A percentile compares a stretch with the other conserved stretches of the same genome.
Evolutionary conservation across 495 filamentous ascomycete species (phyloP).

Genomic region (Podospora appendiculata): DNA sequence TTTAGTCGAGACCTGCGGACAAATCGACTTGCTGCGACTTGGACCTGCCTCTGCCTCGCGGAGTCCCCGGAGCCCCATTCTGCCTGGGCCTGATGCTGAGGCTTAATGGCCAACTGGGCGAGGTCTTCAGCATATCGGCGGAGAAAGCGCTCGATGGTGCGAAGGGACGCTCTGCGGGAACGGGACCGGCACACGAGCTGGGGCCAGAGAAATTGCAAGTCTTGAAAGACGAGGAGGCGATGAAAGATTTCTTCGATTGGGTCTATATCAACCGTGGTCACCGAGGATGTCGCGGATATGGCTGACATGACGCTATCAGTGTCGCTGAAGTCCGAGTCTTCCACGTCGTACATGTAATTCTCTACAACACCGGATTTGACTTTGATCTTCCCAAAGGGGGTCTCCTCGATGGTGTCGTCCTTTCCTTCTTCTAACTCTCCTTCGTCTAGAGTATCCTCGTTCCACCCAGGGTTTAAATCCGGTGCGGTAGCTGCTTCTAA

Average conservation of each 20-base stretch:
- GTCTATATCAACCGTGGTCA: not conserved
- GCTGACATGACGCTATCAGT: not conserved
- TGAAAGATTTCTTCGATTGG: not conserved
- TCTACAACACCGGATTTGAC: too few relatives aligned
- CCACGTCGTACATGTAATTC: not conserved
- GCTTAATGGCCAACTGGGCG: not conserved
- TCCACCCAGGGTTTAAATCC: not conserved
- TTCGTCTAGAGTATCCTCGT: not conserved
- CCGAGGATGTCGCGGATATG: not conserved
- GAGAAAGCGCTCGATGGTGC: not conserved
- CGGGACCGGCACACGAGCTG: not conserved
- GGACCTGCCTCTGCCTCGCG: not conserved
- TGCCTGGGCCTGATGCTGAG: not conserved
- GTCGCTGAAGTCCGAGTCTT: not conserved
- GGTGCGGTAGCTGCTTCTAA: too few relatives aligned
- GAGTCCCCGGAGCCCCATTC: not conserved
- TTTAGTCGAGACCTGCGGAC: conserved; percentile 2
- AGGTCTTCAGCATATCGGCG: not conserved
- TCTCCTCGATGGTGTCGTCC: not conserved
- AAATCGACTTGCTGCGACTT: not conserved
- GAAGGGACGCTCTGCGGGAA: not conserved
- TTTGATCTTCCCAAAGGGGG: not conserved
- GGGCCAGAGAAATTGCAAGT: not conserved
- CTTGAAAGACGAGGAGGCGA: not conserved
- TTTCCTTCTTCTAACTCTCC: not conserved